Conservation (phyloP, 352 stramenopile genomes). For the Phytophthora cactorum region DNA sequence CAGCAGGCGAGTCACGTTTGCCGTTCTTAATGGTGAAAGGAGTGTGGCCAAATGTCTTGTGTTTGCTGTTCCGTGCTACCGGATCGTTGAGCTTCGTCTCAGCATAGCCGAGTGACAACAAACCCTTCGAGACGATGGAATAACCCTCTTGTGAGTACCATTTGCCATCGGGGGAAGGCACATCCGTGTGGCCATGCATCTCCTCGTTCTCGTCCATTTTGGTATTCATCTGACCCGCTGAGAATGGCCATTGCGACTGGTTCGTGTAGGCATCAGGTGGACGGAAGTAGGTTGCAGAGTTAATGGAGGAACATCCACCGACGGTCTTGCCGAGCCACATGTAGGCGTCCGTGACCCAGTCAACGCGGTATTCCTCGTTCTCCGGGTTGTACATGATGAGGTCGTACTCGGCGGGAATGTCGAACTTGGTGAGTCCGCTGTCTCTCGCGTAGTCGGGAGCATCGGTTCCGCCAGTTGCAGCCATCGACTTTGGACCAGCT, state of each 20-base stretch:
- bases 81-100: slow-evolving; percentile 50
- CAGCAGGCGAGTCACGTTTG: slow-evolving; percentile 52
- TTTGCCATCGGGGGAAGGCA: slow-evolving; percentile 59
- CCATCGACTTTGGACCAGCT: slow-evolving; percentile 51
- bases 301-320: slow-evolving; percentile 85
- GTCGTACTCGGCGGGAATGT: slow-evolving; percentile 69
- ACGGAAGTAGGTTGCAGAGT: slow-evolving; percentile 87
- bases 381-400: slow-evolving; percentile 52
- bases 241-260: slow-evolving; percentile 55
- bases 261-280: slow-evolving; percentile 58
- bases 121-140: slow-evolving; percentile 43
- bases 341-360: slow-evolving; percentile 52
- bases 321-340: slow-evolving; percentile 79
- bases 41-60: slow-evolving; percentile 56
- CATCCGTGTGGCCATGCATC: slow-evolving; percentile 49
- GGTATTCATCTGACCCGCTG: slow-evolving; percentile 60
- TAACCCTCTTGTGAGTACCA: slow-evolving; percentile 64
- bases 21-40: slow-evolving; percentile 62
- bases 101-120: slow-evolving; percentile 40
- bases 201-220: slow-evolving; percentile 65
- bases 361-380: slow-evolving; percentile 52
- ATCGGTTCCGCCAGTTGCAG: slow-evolving; percentile 56
- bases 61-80: slow-evolving; percentile 48
- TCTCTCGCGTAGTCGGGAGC: slow-evolving; percentile 46
- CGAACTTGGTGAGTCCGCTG: slow-evolving; percentile 62